Evolutionary conservation across 192 early-diverging fungal genomes (phyloP), one percentile per base, ranked within the genome.

Genomic region (Endogone sp.): DNA sequence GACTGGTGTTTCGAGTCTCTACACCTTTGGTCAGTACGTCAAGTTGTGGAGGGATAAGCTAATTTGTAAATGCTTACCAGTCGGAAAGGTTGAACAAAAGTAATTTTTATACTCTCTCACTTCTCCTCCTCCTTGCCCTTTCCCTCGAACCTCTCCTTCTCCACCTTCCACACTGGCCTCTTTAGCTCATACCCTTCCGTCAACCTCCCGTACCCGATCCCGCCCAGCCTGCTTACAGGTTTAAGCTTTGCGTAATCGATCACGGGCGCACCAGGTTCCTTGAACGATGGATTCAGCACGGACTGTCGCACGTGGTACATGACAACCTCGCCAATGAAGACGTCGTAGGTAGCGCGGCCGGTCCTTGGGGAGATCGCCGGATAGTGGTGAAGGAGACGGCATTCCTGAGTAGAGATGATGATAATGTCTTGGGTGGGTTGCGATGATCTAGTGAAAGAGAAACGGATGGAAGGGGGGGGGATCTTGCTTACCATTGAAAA

Each of bases 321-420:
- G 10, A 72, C 54, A 27, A 82, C 63, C 57, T 76, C 68, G 31
- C 75, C 79, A 58, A 84, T 76, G 27, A 84, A 76, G 44, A 81
- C 74, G 20, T 64, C 71, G 31, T 71, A 67, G 10, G 71, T 72
- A 9, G 68, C 60, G 49, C 65, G 71, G 44, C 71, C 78, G 60
- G 68, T 60, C 24, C 60, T 67, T 23, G 79, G 73, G 28, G 59
- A 60, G 22, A 75, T 29, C n/a, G 75, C 64, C 6, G 70, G 59
- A 59, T 79, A 74, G 49, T 76, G 62, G 16, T 79, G 74, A 29
- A 71, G 9, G 4, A 84, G 60, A 23, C 65, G 63, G 61, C 82
- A 84, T 63, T 83, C 82, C 37, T 44, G 37, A 13, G 37, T 13
- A 44, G 13, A 44, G 37, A 13, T 4, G 4, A 8, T 4, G 4